Evolutionary conservation across 2,329 filamentous ascomycete species (phyloP).

Genomic region (Microcera coccophila): DNA sequence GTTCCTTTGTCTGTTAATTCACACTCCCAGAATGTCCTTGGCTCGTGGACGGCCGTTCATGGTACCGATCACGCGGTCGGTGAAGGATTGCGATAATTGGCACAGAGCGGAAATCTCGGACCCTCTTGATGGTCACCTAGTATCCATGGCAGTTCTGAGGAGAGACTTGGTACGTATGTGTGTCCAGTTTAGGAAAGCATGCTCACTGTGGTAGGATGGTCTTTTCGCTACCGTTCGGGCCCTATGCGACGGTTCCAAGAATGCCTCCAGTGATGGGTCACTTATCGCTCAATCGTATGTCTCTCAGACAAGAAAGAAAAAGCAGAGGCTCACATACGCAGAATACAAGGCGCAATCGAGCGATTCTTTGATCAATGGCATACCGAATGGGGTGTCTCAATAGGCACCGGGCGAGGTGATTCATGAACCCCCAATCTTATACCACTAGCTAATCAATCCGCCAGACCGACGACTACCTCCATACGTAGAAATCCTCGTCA

Average conservation of each 20-base stretch:
- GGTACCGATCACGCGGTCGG: slow-evolving; percentile 61
- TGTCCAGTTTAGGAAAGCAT: neutral
- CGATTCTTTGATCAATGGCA: slow-evolving; percentile 64
- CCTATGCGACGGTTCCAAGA: slow-evolving; percentile 56
- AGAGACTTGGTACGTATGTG: slow-evolving; percentile 56
- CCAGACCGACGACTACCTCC: slow-evolving; percentile 57
- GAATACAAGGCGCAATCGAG: slow-evolving; percentile 58
- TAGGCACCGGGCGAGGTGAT: slow-evolving; percentile 50
- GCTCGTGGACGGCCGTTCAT: slow-evolving; percentile 66
- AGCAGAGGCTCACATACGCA: slow-evolving; percentile 29
- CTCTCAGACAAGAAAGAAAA: accelerated
- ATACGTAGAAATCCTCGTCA: slow-evolving; percentile 71
- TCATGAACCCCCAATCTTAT: neutral
- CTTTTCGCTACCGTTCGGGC: slow-evolving; percentile 55
- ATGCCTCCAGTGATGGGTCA: slow-evolving; percentile 46
- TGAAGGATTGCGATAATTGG: slow-evolving; percentile 67
- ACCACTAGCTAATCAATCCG: slow-evolving; percentile 4
- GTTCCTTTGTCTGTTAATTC: no score
- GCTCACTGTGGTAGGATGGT: slow-evolving; percentile 40
- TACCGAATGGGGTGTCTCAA: slow-evolving; percentile 56
- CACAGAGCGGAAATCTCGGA: slow-evolving; percentile 61
- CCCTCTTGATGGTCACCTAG: slow-evolving; percentile 64
- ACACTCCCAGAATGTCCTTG: slow-evolving; percentile 56
- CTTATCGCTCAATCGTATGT: slow-evolving; percentile 51
- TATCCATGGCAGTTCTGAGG: slow-evolving; percentile 66